phyloP scores from a whole-genome alignment of 1,139 yeast genomes.

The Wickerhamomyces sp. region DNA sequence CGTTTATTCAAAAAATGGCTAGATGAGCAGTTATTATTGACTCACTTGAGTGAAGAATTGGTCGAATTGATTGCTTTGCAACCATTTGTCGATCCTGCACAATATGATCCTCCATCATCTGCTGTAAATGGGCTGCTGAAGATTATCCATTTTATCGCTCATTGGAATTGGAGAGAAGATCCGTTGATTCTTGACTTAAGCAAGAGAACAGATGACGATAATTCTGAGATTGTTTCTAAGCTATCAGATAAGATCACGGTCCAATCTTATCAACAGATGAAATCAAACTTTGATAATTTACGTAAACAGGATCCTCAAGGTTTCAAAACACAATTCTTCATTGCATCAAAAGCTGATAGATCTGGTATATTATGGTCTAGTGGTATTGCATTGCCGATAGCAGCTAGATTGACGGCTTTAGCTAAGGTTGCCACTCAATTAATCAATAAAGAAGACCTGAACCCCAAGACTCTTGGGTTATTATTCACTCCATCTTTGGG shows the following conservation, averaged over 20 bases:
- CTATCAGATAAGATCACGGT: constrained; percentile 63
- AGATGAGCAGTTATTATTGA: constrained; percentile 62
- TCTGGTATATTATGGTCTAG: constrained; percentile 84
- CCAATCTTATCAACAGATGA: constrained; percentile 57
- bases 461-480: constrained; percentile 43
- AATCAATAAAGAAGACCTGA: constrained; percentile 42
- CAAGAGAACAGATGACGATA: constrained; percentile 42
- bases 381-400: constrained; percentile 67
- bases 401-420: constrained; percentile 82
- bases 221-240: constrained; percentile 31
- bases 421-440: constrained; percentile 69
- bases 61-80: constrained; percentile 78
- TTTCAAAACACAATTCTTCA: constrained; percentile 70
- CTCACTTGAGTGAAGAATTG: constrained; percentile 72
- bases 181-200: constrained; percentile 74
- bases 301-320: constrained; percentile 81
- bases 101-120: constrained; percentile 75
- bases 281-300: constrained; percentile 57
- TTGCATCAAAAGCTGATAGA: constrained; percentile 77
- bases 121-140: constrained; percentile 79
- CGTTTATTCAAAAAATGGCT: constrained; percentile 87
- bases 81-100: constrained; percentile 84
- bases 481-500: constrained; percentile 76
- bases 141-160: constrained; percentile 61
- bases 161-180: constrained; percentile 94